Conservation (phyloP, 2,329 filamentous ascomycete species). For the Talaromyces verruculosus region DNA sequence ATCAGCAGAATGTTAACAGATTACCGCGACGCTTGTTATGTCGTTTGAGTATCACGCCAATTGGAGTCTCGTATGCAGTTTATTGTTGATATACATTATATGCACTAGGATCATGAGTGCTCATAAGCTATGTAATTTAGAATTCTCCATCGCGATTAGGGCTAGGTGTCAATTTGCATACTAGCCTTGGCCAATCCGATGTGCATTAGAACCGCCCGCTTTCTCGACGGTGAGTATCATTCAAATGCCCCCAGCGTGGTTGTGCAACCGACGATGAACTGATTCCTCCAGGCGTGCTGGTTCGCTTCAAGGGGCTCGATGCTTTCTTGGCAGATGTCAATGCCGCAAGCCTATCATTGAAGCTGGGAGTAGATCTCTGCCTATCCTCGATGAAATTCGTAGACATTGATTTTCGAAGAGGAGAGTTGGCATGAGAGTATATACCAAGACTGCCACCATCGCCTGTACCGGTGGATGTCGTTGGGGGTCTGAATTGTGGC, state of each 20-base stretch:
- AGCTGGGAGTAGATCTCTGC: conserved; percentile 40
- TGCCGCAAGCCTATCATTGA: conserved; percentile 38
- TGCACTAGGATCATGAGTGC: neutral
- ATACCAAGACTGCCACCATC: conserved; percentile 79
- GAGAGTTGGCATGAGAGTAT: conserved; percentile 76
- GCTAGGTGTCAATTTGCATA: neutral
- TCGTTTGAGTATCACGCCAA: neutral
- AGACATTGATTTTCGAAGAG: conserved; percentile 74
- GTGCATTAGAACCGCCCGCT: conserved; percentile 13
- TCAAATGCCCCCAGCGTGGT: conserved; percentile 16
- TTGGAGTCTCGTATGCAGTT: neutral
- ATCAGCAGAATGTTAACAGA: neutral
- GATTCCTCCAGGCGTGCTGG: conserved; percentile 18
- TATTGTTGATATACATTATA: conserved; percentile 2
- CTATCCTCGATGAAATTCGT: conserved; percentile 48
- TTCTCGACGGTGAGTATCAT: conserved; percentile 13
- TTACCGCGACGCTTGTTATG: neutral
- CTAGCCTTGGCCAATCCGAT: neutral
- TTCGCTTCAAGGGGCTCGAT: conserved; percentile 29
- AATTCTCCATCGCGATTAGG: neutral
- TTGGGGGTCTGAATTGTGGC: conserved; percentile 53
- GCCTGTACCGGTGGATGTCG: conserved; percentile 37
- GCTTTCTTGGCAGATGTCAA: conserved; percentile 37
- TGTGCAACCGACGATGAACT: neutral
- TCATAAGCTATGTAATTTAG: neutral